Percentiles rank a stretch among this genome's conserved stretches.
These are phyloP conservation scores for Hamamelis virginiana DNA, from an alignment of 164 flowering plant species.

Conservation along the genomic window DNA sequence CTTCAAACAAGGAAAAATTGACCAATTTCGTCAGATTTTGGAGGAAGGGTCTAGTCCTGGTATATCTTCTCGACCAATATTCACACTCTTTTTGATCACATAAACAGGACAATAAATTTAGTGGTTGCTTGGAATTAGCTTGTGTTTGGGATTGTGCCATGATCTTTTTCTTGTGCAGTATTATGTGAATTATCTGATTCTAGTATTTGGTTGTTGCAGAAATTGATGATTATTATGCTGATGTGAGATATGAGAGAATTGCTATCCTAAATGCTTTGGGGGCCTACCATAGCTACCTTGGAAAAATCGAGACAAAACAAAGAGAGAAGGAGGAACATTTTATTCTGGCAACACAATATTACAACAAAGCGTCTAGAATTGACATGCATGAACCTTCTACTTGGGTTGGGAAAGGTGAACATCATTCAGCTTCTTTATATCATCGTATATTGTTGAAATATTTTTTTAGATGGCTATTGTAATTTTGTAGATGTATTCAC, in stretches of 20 bases:
- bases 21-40: constrained; percentile 85
- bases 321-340: constrained; percentile 91
- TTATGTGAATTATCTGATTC: neutral
- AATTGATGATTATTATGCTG: constrained; percentile 96
- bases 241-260: constrained; percentile 89
- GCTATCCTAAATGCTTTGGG: constrained; percentile 94
- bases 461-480: no score
- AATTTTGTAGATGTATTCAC: no score
- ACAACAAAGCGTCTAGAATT: constrained; percentile 92
- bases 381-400: constrained; percentile 97
- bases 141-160: neutral
- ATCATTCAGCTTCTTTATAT: constrained; percentile 1
- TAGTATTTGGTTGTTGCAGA: constrained; percentile 48
- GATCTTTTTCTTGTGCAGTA: no score
- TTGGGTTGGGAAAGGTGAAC: constrained; percentile 97
- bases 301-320: constrained; percentile 82
- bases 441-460: no score
- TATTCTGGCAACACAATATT: constrained; percentile 73
- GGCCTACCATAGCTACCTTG: constrained; percentile 90
- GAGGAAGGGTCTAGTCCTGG: constrained; percentile 98
- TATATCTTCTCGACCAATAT: constrained; percentile 19
- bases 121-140: neutral
- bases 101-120: neutral
- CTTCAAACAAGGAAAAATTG: constrained; percentile 90
- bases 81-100: neutral